Evolutionary conservation across 768 basidiomycete genomes (phyloP).

Genomic region (Rhodotorula babjevae): DNA sequence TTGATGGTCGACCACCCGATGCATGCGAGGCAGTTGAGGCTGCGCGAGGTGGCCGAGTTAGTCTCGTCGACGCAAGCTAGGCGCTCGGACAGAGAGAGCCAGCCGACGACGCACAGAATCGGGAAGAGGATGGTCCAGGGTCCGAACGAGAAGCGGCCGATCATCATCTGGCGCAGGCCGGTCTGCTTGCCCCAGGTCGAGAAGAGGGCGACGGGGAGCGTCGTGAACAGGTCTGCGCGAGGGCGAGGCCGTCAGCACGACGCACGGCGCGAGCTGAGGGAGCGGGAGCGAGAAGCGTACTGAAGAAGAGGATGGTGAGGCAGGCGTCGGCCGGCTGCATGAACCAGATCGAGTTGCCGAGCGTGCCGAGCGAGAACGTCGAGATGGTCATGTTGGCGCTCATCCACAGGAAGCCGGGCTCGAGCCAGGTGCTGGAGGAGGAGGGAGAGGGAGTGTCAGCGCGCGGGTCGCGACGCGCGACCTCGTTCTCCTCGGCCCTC

Average conservation of each 20-base stretch:
- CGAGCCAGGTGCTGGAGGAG: slow-evolving; percentile 8
- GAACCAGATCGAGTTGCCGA: slow-evolving; percentile 46
- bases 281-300: too few relatives aligned
- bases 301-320: slow-evolving; percentile 52
- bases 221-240: slow-evolving; percentile 42
- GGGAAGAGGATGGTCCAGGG: slow-evolving; percentile 42
- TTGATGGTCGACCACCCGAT: slow-evolving; percentile 44
- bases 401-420: slow-evolving; percentile 44
- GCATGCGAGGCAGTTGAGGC: slow-evolving; percentile 39
- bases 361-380: slow-evolving; percentile 50
- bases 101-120: slow-evolving; percentile 40
- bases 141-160: slow-evolving; percentile 51
- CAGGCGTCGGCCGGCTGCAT: slow-evolving; percentile 49
- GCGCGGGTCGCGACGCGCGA: neutral
- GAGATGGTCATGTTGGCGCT: slow-evolving; percentile 47
- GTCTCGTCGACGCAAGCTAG: slow-evolving; percentile 31
- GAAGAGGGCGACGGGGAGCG: slow-evolving; percentile 47
- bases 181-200: slow-evolving; percentile 50
- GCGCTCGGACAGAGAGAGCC: too few relatives aligned
- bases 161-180: slow-evolving; percentile 52
- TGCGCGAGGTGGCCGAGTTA: slow-evolving; percentile 39
- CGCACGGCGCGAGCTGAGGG: too few relatives aligned
- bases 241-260: neutral
- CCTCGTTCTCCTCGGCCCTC: neutral
- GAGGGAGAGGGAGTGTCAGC: neutral